Conservation (phyloP, 2,329 filamentous ascomycete genomes). For the Diaporthe citriasiana region DNA sequence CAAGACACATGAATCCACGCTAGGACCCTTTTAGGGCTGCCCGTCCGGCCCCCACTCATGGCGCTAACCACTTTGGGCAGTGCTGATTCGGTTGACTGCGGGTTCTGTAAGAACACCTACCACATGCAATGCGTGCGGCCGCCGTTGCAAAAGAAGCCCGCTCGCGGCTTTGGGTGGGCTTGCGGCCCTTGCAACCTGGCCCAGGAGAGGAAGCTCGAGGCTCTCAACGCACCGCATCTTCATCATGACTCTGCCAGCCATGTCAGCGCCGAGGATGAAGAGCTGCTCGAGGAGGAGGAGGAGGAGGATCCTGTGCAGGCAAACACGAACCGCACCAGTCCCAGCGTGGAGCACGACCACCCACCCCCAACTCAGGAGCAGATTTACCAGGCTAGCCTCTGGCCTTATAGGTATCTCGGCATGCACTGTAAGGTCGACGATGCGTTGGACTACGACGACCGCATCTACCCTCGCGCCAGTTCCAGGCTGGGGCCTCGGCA, state of each 20-base stretch:
- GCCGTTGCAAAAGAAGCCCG: slow-evolving; percentile 93
- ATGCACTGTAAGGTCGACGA: slow-evolving; percentile 97
- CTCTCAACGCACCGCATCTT: slow-evolving; percentile 84
- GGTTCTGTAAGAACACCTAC: slow-evolving; percentile 93
- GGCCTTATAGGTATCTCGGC: slow-evolving; percentile 96
- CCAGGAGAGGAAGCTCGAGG: slow-evolving; percentile 94
- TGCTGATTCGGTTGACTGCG: slow-evolving; percentile 96
- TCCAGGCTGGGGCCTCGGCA: slow-evolving; percentile 92
- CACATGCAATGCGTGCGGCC: slow-evolving; percentile 99
- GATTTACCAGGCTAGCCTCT: slow-evolving; percentile 91
- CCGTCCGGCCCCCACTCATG: slow-evolving; percentile 25
- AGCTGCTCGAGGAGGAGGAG: slow-evolving; percentile 78
- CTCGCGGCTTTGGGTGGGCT: slow-evolving; percentile 97
- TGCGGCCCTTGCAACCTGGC: slow-evolving; percentile 95
- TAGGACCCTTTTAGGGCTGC: slow-evolving; percentile 32
- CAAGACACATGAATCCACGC: slow-evolving; percentile 37
- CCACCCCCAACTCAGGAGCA: slow-evolving; percentile 83
- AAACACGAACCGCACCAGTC: slow-evolving; percentile 74
- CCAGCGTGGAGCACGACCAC: slow-evolving; percentile 71
- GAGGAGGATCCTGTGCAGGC: slow-evolving; percentile 74
- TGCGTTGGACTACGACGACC: slow-evolving; percentile 95
- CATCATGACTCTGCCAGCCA: slow-evolving; percentile 76
- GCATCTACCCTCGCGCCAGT: slow-evolving; percentile 95
- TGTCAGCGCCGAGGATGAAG: slow-evolving; percentile 75
- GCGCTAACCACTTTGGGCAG: slow-evolving; percentile 59